Base-by-base conservation (phyloP, 129 eudicot genomes). In the Centella asiatica region DNA sequence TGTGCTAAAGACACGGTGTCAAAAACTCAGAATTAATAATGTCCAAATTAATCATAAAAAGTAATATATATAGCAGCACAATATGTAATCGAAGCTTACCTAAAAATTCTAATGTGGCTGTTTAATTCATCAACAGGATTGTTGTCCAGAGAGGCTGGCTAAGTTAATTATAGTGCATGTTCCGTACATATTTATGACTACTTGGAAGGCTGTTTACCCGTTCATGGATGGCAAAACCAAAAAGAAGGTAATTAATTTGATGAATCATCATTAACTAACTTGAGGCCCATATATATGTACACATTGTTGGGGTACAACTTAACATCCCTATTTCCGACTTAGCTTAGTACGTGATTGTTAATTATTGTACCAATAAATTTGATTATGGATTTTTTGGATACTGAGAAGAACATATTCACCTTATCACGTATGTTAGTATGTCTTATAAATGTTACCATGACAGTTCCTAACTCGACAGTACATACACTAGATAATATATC, bases 101-200 rank as follows among this genome's bases (percentile, higher is more conserved):
- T 4, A 5, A 18, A 56, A 15, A 44, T 6, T 14, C 34, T 20
- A 60, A 17, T 42, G 18, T 40, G 47, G 27, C 24, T 14, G 6
- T 32, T 27, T 26, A 27, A 25, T 53, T 55, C 18, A 31, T 28
- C 76, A 68, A 33, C 88, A 92, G 98, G 98, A 92, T 60, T 87
- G 78, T 74, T 82, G 80, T 65, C 98, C 98, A 0, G 98, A 92
- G 77, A 87, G 98, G 68, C 89, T 92, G 15, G 98, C 95, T 4
- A 92, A 87, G 74, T 34, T 92, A 76, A 78, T 77, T 40, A 73
- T 92, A 11, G 63, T 92, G 11, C 89, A 92, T 51, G 96, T 71
- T 58, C 98, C 98, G 25, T 85, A 79, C 55, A 67, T 92, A 23
- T 92, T 92, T 65, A 81, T 87, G 95, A 76, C 87, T 7, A 94